Percentiles rank a stretch among this genome's conserved stretches.
Conservation (phyloP, 1,284 basidiomycete species). For the Exobasidium cylindrosporum region DNA sequence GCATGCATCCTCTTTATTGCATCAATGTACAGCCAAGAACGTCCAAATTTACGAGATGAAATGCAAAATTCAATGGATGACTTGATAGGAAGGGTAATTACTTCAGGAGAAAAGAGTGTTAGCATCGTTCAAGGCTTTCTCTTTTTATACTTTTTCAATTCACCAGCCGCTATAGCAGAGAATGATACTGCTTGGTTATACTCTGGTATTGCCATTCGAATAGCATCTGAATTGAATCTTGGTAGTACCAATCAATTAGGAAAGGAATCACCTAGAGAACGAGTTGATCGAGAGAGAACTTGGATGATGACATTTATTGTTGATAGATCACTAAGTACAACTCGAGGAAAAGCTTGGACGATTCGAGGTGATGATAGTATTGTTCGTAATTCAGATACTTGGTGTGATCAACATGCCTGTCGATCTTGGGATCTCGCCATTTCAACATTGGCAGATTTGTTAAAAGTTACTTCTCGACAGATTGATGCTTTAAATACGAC, state of each 20-base stretch:
- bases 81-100: constrained; percentile 20
- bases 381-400: constrained; percentile 70
- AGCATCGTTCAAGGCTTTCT: constrained; percentile 62
- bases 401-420: constrained; percentile 58
- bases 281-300: constrained; percentile 86
- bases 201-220: constrained; percentile 63
- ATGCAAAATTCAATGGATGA: constrained; percentile 3
- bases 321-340: constrained; percentile 78
- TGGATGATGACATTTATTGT: constrained; percentile 88
- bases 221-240: constrained; percentile 92
- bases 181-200: constrained; percentile 86
- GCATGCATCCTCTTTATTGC: constrained; percentile 78
- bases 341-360: constrained; percentile 83
- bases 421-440: constrained; percentile 51
- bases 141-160: constrained; percentile 56
- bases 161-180: constrained; percentile 65
- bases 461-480: constrained; percentile 64
- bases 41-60: constrained; percentile 71
- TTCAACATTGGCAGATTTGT: constrained; percentile 35
- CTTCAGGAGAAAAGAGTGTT: constrained; percentile 81
- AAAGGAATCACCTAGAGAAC: constrained; percentile 69
- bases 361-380: constrained; percentile 79
- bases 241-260: constrained; percentile 61
- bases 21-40: constrained; percentile 78
- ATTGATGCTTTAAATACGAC: constrained; percentile 85